Conservation (phyloP, 768 basidiomycete species). For the Naganishia friedmannii region DNA sequence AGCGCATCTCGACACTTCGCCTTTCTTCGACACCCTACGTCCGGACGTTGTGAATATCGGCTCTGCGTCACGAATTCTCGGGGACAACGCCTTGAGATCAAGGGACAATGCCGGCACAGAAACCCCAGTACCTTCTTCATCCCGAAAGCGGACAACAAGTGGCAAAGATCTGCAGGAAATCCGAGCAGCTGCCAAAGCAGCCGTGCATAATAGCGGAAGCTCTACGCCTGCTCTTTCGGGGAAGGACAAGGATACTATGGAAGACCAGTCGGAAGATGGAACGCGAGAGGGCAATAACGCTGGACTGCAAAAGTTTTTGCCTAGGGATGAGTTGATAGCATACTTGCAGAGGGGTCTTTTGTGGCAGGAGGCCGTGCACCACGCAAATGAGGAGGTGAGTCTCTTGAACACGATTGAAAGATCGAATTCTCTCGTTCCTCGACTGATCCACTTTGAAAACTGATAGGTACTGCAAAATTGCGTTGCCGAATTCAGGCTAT, state of each 20-base stretch:
- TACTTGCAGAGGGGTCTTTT: conserved; percentile 47
- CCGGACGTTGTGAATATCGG: conserved; percentile 13
- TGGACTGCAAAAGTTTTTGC: conserved; percentile 38
- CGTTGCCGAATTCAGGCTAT: conserved; percentile 3
- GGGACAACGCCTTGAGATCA: neutral
- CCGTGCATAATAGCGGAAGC: conserved; percentile 27
- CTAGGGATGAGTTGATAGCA: conserved; percentile 45
- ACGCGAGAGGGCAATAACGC: conserved; percentile 34
- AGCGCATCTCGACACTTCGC: conserved; percentile 39
- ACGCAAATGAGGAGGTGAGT: conserved; percentile 37
- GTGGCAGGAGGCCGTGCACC: conserved; percentile 47
- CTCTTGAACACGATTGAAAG: neutral
- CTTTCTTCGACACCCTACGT: conserved; percentile 19
- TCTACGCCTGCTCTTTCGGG: neutral
- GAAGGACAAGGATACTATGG: conserved; percentile 9
- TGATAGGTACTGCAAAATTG: conserved; percentile 18
- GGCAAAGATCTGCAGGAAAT: conserved; percentile 19
- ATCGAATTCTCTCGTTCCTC: neutral
- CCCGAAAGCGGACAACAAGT: conserved; percentile 13
- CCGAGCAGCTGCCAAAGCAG: conserved; percentile 5
- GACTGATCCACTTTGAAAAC: neutral
- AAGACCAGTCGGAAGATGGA: conserved; percentile 16
- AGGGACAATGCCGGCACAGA: neutral
- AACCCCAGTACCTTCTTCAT: neutral
- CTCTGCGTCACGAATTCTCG: neutral